phyloP scores from a whole-genome alignment of 2,329 filamentous ascomycete genomes.

The Trichoderma sp. region DNA sequence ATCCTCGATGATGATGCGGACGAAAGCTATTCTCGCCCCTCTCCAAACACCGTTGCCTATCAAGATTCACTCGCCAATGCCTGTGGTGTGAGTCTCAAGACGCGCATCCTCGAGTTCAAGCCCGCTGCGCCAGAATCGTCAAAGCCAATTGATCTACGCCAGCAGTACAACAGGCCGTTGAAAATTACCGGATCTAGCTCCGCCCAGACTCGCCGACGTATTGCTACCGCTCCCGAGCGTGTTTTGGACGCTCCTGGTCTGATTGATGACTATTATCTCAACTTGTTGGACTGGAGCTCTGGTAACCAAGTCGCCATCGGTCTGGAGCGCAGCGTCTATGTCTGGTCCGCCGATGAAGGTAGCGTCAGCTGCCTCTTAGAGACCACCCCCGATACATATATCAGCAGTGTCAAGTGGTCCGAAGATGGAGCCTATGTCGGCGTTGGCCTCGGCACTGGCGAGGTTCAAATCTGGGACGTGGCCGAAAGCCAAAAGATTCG shows the following conservation, averaged over 20 bases:
- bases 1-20: slow-evolving; percentile 68
- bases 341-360: slow-evolving; percentile 96
- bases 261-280: slow-evolving; percentile 98
- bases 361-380: slow-evolving; percentile 86
- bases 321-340: slow-evolving; percentile 93
- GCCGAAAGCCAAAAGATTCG: slow-evolving; percentile 92
- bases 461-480: slow-evolving; percentile 99
- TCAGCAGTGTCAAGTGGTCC: slow-evolving; percentile 98
- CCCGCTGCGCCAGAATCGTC: slow-evolving; percentile 96
- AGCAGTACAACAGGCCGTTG: slow-evolving; percentile 96
- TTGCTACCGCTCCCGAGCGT: slow-evolving; percentile 91
- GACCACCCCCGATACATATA: slow-evolving; percentile 84
- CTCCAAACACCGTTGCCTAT: slow-evolving; percentile 85
- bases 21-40: slow-evolving; percentile 69
- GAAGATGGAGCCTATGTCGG: slow-evolving; percentile 95
- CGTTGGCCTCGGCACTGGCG: slow-evolving; percentile 89
- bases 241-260: slow-evolving; percentile 94
- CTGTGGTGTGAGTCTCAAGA: slow-evolving; percentile 89
- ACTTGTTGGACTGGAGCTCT: slow-evolving; percentile 96
- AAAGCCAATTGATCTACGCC: slow-evolving; percentile 94
- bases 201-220: slow-evolving; percentile 85
- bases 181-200: slow-evolving; percentile 71
- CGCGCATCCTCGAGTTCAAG: slow-evolving; percentile 97
- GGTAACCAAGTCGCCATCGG: slow-evolving; percentile 98
- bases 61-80: slow-evolving; percentile 87